These are phyloP conservation scores for Silybum marianum DNA, from an alignment of 129 eudicot species.

Conservation along the genomic window DNA sequence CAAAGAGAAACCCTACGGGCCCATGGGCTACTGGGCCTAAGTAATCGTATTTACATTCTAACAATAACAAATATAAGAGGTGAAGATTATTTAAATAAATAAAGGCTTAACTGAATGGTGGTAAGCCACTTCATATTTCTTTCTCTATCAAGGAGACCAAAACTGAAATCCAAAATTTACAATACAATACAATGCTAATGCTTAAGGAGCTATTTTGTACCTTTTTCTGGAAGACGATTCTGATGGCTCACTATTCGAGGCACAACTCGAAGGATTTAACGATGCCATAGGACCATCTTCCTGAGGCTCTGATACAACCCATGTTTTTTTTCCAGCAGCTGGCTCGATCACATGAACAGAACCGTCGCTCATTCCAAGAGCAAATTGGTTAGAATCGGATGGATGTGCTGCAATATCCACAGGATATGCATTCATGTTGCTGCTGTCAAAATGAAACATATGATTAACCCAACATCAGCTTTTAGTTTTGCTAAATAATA, in stretches of 20 bases:
- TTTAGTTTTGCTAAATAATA: background rate
- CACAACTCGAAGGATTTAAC: constrained; percentile 64
- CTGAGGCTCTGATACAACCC: constrained; percentile 19
- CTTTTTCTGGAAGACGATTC: constrained; percentile 71
- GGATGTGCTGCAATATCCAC: constrained; percentile 86
- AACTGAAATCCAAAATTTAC: constrained; percentile 31
- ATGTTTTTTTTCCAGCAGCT: constrained; percentile 60
- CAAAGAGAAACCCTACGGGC: too few species aligned
- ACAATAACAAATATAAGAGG: too few species aligned
- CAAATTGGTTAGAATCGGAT: constrained; percentile 69
- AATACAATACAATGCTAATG: constrained; percentile 15
- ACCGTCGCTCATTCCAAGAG: constrained; percentile 86
- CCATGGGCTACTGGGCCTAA: too few species aligned
- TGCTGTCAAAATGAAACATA: constrained; percentile 28
- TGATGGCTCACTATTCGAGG: constrained; percentile 76
- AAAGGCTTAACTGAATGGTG: too few species aligned
- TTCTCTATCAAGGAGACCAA: constrained; percentile 22
- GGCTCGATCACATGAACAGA: constrained; percentile 81
- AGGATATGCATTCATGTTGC: constrained; percentile 58
- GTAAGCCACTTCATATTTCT: constrained; percentile 15
- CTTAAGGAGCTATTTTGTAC: background rate
- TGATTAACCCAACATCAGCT: constrained; percentile 2
- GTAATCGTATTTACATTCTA: too few species aligned
- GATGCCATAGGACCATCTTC: constrained; percentile 52
- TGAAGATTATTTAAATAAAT: too few species aligned